Conservation (phyloP, 805 yeast species). For the Candida dajiaensis region DNA sequence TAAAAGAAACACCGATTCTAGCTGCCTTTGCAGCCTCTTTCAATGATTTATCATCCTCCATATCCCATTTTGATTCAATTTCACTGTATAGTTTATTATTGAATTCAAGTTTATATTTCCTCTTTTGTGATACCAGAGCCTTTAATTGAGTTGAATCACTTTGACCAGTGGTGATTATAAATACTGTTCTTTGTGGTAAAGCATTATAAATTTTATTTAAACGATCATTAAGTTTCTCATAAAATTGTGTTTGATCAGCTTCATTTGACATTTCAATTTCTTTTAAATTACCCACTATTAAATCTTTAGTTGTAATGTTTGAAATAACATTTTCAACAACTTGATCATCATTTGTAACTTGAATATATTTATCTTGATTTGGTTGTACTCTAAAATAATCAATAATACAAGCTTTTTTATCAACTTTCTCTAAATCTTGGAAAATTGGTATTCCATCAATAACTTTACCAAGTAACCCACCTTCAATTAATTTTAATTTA, state of each 20-base stretch:
- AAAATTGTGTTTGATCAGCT: conserved; percentile 5
- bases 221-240: conserved; percentile 34
- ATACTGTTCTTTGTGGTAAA: conserved; percentile 52
- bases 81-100: conserved; percentile 35
- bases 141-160: conserved; percentile 50
- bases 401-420: conserved; percentile 27
- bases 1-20: conserved; percentile 52
- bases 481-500: conserved; percentile 62
- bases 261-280: conserved; percentile 33
- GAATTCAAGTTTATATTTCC: conserved; percentile 38
- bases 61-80: conserved; percentile 46
- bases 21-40: conserved; percentile 44
- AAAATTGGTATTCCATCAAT: conserved; percentile 38
- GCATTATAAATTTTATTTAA: conserved; percentile 42
- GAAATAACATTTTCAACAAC: conserved; percentile 36
- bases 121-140: conserved; percentile 38
- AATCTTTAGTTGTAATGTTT: conserved; percentile 22
- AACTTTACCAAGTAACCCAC: conserved; percentile 56
- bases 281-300: conserved; percentile 49
- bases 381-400: conserved; percentile 27
- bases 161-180: conserved; percentile 57
- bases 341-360: conserved; percentile 57
- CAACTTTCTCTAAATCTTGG: conserved; percentile 28
- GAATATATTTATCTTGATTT: conserved; percentile 24
- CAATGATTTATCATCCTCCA: conserved; percentile 41